A percentile compares a stretch with the other conserved stretches of the same genome.
Conservation (phyloP, 768 basidiomycete genomes). For the Tremella yokohamensis region DNA sequence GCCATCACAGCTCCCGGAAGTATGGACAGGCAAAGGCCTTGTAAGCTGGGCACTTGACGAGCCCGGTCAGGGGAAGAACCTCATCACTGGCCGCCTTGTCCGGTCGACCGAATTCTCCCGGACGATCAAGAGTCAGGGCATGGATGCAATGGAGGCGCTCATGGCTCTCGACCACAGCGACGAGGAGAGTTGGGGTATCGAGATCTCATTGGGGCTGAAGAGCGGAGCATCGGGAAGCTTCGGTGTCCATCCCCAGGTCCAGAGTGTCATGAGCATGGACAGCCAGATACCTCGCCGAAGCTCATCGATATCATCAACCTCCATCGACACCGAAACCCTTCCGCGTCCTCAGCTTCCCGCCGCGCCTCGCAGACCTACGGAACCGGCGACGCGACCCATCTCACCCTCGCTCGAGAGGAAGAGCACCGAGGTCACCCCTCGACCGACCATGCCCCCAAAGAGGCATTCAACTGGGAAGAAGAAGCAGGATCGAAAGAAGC, state of each 20-base stretch:
- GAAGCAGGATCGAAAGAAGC: neutral
- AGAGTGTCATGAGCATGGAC: slow-evolving; percentile 11
- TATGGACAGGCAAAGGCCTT: slow-evolving; percentile 45
- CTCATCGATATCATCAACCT: neutral
- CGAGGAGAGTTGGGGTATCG: slow-evolving; percentile 39
- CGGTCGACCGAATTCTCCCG: slow-evolving; percentile 23
- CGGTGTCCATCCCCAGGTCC: slow-evolving; percentile 10
- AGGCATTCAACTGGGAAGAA: slow-evolving; percentile 2
- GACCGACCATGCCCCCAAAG: neutral
- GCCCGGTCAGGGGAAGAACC: slow-evolving; percentile 40
- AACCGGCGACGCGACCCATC: too few relatives aligned
- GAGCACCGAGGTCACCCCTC: neutral
- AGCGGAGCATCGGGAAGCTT: slow-evolving; percentile 10
- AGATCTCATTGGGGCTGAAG: slow-evolving; percentile 35
- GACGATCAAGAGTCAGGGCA: slow-evolving; percentile 11
- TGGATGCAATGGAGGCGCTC: slow-evolving; percentile 34
- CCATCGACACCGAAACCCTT: neutral
- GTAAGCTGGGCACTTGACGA: slow-evolving; percentile 41
- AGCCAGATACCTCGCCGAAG: neutral
- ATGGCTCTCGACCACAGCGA: slow-evolving; percentile 13
- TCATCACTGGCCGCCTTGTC: slow-evolving; percentile 40
- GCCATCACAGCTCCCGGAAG: slow-evolving; percentile 17
- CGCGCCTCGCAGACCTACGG: neutral
- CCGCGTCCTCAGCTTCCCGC: neutral
- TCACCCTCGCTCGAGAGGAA: neutral